A percentile compares a stretch with the other conserved stretches of the same genome.
phyloP scores from a whole-genome alignment of 2,329 filamentous ascomycete species.

The Neospermospora avenae region DNA sequence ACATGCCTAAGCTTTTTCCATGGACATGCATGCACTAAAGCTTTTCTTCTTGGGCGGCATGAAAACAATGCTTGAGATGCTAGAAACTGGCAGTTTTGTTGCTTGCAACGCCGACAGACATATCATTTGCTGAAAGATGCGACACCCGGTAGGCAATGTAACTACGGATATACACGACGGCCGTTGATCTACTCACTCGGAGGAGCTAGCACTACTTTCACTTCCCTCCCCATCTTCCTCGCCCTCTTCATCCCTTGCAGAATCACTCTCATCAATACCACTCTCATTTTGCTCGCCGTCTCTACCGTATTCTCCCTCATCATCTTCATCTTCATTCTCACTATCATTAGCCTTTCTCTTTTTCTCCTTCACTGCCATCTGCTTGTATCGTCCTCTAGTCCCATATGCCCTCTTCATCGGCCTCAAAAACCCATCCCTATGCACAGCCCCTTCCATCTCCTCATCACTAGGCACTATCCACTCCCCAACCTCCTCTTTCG shows the following conservation, averaged over 20 bases:
- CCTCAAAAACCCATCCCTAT: slow-evolving; percentile 65
- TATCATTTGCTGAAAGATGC: no score
- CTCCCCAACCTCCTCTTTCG: slow-evolving; percentile 52
- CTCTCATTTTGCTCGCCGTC: background rate
- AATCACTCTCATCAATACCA: background rate
- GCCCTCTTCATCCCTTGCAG: background rate
- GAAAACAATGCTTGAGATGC: no score
- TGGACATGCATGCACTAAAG: no score
- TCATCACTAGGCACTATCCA: slow-evolving; percentile 35
- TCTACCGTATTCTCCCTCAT: background rate
- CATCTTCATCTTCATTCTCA: background rate
- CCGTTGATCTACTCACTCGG: background rate
- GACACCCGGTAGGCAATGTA: no score
- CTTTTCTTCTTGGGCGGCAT: no score
- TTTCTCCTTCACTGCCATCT: background rate
- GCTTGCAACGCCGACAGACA: no score
- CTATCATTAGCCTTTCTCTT: background rate
- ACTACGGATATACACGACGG: no score
- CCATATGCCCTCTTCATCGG: slow-evolving; percentile 40
- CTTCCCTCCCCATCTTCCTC: background rate
- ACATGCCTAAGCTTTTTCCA: no score
- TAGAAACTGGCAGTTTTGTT: no score
- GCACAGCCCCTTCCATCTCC: slow-evolving; percentile 59
- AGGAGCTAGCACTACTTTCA: background rate
- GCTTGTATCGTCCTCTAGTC: slow-evolving; percentile 4